phyloP scores from a whole-genome alignment of 495 filamentous ascomycete genomes.

The Neurospora hispaniola region DNA sequence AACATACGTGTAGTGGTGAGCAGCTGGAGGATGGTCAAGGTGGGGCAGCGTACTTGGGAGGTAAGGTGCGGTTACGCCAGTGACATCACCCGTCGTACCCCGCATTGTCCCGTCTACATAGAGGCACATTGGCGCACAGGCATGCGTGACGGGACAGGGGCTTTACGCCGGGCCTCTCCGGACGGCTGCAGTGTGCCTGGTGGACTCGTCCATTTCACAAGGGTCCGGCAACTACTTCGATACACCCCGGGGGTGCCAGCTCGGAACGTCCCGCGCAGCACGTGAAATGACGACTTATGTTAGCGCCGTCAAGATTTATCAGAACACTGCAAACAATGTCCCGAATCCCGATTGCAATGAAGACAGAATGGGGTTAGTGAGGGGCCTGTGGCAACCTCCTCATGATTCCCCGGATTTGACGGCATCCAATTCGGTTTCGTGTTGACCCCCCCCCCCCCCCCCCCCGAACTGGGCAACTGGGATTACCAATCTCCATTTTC shows the following conservation, averaged over 20 bases:
- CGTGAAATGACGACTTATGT: constrained; percentile 23
- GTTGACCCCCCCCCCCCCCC: no score
- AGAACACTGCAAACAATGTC: neutral
- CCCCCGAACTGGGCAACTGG: neutral
- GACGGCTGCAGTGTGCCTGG: neutral
- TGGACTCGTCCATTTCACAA: neutral
- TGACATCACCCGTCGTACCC: neutral
- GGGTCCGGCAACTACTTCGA: neutral
- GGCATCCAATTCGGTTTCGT: neutral
- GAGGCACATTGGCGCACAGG: neutral
- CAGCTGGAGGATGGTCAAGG: neutral
- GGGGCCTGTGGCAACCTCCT: neutral
- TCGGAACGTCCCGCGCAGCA: constrained; percentile 4
- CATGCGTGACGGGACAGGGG: neutral
- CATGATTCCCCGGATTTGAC: neutral
- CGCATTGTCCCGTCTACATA: neutral
- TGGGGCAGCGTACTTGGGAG: neutral
- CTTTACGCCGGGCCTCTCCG: neutral
- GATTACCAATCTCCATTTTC: neutral
- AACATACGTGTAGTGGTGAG: neutral
- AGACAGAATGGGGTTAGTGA: neutral
- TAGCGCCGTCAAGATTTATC: neutral
- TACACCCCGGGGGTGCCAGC: neutral
- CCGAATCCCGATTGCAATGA: neutral
- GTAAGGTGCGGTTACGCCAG: neutral